Evolutionary conservation across 2,329 filamentous ascomycete genomes (phyloP).

Genomic region (Colletotrichum tofieldiae): DNA sequence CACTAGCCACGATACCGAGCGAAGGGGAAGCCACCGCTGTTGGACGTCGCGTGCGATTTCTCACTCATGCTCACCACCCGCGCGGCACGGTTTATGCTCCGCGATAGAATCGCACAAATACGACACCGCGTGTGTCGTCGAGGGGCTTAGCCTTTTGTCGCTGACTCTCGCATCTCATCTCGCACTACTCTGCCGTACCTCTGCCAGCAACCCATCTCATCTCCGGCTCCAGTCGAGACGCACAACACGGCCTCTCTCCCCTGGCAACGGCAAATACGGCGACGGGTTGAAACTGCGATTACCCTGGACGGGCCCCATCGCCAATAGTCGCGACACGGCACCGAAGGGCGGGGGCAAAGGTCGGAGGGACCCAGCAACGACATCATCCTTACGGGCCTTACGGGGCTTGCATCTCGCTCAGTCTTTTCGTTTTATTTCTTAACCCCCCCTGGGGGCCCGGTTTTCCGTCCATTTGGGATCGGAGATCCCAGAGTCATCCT

Average conservation of each 20-base stretch:
- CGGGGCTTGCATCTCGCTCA: background rate
- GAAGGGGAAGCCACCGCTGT: background rate
- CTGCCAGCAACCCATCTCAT: background rate
- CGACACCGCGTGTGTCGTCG: too few relatives aligned
- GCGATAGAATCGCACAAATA: too few relatives aligned
- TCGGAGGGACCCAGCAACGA: slow-evolving; percentile 12
- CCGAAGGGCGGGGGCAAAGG: too few relatives aligned
- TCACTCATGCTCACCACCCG: background rate
- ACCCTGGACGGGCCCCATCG: slow-evolving; percentile 5
- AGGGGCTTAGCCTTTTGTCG: too few relatives aligned
- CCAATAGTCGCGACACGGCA: slow-evolving; percentile 5
- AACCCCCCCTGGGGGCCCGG: too few relatives aligned
- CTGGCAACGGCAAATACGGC: background rate
- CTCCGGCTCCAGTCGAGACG: background rate
- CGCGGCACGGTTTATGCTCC: too few relatives aligned
- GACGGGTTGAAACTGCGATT: background rate
- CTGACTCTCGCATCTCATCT: too few relatives aligned
- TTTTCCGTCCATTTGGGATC: too few relatives aligned
- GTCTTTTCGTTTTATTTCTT: background rate
- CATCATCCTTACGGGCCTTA: slow-evolving; percentile 42
- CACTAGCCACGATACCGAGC: background rate
- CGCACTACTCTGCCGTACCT: too few relatives aligned
- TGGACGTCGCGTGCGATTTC: background rate
- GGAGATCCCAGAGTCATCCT: background rate
- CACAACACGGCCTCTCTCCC: too few relatives aligned